These are phyloP conservation scores for Pestalotiopsis sp. DNA, from an alignment of 2,329 filamentous ascomycete species.

Conservation along the genomic window DNA sequence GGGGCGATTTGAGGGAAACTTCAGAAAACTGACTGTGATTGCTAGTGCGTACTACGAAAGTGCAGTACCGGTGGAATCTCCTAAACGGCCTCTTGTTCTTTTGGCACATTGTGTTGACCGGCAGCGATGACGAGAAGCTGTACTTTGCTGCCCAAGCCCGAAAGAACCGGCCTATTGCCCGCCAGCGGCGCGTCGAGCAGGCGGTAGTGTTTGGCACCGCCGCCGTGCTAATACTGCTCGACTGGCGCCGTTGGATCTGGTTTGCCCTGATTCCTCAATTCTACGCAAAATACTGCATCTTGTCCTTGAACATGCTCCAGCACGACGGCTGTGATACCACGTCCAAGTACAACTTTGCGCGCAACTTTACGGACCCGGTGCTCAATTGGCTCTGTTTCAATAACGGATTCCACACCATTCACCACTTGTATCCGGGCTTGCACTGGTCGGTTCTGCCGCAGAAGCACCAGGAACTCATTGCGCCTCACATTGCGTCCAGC, in stretches of 20 bases:
- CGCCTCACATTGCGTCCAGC: slow-evolving; percentile 15
- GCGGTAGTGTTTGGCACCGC: slow-evolving; percentile 13
- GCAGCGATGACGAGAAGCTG: slow-evolving; percentile 15
- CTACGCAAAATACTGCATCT: slow-evolving; percentile 17
- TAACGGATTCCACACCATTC: slow-evolving; percentile 17
- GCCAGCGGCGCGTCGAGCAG: slow-evolving; percentile 15
- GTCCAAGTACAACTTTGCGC: slow-evolving; percentile 18
- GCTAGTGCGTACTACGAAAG: slow-evolving; percentile 19
- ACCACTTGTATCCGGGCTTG: slow-evolving; percentile 17
- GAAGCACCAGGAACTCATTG: slow-evolving; percentile 18
- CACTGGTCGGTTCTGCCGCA: slow-evolving; percentile 17
- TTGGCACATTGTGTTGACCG: slow-evolving; percentile 16
- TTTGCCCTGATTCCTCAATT: slow-evolving; percentile 17
- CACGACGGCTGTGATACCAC: slow-evolving; percentile 16
- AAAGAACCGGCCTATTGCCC: slow-evolving; percentile 14
- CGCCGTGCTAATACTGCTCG: slow-evolving; percentile 15
- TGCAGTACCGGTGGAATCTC: slow-evolving; percentile 15
- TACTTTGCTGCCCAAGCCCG: slow-evolving; percentile 18
- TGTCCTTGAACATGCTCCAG: slow-evolving; percentile 14
- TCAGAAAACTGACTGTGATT: neutral
- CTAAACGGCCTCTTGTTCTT: slow-evolving; percentile 18
- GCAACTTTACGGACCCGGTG: slow-evolving; percentile 17
- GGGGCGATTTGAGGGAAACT: neutral
- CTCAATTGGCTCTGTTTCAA: slow-evolving; percentile 18
- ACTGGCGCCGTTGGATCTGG: slow-evolving; percentile 19